Base-by-base conservation (phyloP, 192 early-diverging fungal species). In the Coemansia furcata region DNA sequence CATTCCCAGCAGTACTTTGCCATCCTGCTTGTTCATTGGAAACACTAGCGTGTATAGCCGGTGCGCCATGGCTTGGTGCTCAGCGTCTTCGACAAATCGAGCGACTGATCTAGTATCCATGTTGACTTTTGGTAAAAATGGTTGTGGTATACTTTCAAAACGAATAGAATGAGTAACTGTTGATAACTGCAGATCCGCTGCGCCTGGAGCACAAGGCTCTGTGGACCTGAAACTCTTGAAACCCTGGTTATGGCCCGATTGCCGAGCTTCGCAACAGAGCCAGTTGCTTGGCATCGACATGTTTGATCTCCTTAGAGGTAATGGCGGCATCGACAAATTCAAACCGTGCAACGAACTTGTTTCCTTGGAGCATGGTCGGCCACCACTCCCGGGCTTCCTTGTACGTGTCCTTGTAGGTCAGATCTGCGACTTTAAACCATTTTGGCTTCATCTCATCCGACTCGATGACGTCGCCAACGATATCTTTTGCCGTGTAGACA, bases 371-470 rank as follows among this genome's bases (percentile, higher is more conserved):
- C 74, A 82, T 69, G 9, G 55, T 62, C 8, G 79, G 74, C 74
- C 79, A 82, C 79, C 79, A 82, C 33, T 71, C 35, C 33, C 21
- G 66, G 5, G 79, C 73, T 38, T 82, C 79, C 2, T 33, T 32
- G 38, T 82, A 87, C 82, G 87, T 86, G 15, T 76, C 38, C n/a
- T 79, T 68, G 62, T 72, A 93, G 0, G 91, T 89, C 63, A 93
- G 81, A 15, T 76, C 63, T 7, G 70, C 63, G 17, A 73, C 77
- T 6, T 58, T 54, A 52, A 86, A 91, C 91, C 91, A 93, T 73
- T 86, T 67, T 7, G 91, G 91, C 40, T 69, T 60, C 91, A 93
- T 93, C 61, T 93, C 91, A 9, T 93, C 89, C 1, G 89, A 87
- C 86, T 92, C 91, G 44, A 40, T 55, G 19, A 87, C 73, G 14